phyloP scores from a whole-genome alignment of 345 rosid species.

The Alliaria petiolata region DNA sequence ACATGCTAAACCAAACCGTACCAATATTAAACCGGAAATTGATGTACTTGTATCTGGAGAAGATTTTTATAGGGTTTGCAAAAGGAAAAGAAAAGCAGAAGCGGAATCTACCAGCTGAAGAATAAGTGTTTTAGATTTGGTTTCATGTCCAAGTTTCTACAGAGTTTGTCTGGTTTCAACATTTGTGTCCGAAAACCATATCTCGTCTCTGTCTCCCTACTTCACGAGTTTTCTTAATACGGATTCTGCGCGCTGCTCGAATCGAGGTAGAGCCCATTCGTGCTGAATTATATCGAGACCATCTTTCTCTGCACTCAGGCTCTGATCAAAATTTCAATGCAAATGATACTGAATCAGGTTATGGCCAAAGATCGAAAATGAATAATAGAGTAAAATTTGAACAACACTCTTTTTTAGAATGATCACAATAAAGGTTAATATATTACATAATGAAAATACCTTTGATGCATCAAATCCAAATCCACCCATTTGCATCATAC shows the following conservation, averaged over 20 bases:
- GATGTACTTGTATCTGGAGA: background rate
- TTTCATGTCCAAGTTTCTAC: conserved; percentile 9
- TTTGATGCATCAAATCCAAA: conserved; percentile 89
- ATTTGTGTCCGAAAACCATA: background rate
- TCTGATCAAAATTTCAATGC: conserved; percentile 41
- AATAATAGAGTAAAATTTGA: background rate
- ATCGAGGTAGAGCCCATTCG: conserved; percentile 82
- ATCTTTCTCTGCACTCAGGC: conserved; percentile 83
- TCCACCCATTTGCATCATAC: conserved; percentile 99
- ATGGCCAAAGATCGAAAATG: background rate
- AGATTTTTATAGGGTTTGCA: background rate
- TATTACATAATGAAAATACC: conserved; percentile 45
- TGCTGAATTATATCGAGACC: conserved; percentile 72
- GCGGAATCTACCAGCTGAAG: conserved; percentile 8
- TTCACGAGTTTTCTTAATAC: conserved; percentile 66
- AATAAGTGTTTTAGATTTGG: background rate
- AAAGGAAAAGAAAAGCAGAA: background rate
- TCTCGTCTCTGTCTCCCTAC: conserved; percentile 22
- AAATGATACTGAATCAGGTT: conserved; percentile 1
- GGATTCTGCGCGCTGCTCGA: conserved; percentile 88
- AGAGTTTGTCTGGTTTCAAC: background rate
- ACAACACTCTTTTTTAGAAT: conserved; percentile 1
- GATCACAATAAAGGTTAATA: conserved; percentile 3
- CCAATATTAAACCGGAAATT: background rate
- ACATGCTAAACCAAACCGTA: background rate